phyloP scores from a whole-genome alignment of 73 alveolate species.

The Paraurostyla sp. region DNA sequence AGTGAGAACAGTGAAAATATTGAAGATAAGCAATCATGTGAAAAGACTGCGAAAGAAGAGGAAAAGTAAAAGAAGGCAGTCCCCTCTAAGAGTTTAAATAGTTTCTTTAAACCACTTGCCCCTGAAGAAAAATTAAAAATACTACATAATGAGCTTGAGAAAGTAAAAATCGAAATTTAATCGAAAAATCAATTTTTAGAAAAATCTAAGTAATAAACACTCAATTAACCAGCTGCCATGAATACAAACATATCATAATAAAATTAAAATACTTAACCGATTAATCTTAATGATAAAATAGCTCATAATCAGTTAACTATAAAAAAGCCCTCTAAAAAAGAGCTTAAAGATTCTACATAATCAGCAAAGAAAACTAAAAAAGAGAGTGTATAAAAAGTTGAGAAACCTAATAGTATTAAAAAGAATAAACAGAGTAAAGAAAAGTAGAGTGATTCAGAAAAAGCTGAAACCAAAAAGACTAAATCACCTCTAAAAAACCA shows the following conservation, averaged over 20 bases:
- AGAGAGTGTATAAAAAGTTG: not conserved
- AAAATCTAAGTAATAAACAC: no score
- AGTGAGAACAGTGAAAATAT: not conserved
- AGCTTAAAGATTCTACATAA: not conserved
- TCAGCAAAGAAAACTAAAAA: not conserved
- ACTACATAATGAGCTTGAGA: no score
- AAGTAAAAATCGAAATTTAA: no score
- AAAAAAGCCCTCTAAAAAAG: no score
- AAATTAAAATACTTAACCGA: no score
- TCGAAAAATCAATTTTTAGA: no score
- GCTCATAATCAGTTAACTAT: no score
- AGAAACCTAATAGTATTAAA: not conserved
- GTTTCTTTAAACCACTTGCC: not conserved
- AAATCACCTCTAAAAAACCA: no score
- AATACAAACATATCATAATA: no score
- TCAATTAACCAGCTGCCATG: no score
- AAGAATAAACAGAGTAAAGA: not conserved
- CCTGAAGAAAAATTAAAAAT: not conserved
- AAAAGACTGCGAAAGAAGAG: not conserved
- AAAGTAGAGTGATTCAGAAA: not conserved
- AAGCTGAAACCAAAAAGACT: not conserved
- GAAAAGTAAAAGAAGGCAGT: not conserved
- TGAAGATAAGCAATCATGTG: not conserved
- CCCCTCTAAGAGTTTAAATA: not conserved
- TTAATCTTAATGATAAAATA: no score